phyloP scores from a whole-genome alignment of 495 filamentous ascomycete genomes.

The Daldinia decipiens region DNA sequence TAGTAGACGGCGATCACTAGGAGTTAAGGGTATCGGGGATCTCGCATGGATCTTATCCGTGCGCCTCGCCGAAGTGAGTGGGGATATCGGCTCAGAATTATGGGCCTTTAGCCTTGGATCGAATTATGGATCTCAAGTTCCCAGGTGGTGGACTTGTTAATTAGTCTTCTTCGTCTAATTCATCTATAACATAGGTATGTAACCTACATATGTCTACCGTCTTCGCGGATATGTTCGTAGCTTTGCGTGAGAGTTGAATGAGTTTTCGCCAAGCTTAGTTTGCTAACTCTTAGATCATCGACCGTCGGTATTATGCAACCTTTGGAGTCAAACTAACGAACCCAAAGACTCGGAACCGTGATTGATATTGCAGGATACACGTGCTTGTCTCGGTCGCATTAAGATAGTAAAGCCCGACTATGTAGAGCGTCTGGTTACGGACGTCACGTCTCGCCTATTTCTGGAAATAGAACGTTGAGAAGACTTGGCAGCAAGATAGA shows the following conservation, averaged over 20 bases:
- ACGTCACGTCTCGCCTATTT: conserved; percentile 1
- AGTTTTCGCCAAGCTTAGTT: background rate
- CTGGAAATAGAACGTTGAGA: background rate
- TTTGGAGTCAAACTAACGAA: background rate
- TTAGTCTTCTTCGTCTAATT: conserved; percentile 8
- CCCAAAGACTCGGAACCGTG: conserved; percentile 1
- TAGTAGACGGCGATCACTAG: conserved; percentile 32
- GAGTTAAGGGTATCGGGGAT: conserved; percentile 34
- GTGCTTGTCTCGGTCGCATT: conserved; percentile 1
- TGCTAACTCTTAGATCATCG: background rate
- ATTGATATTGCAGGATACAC: conserved; percentile 9
- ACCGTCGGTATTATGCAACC: conserved; percentile 7
- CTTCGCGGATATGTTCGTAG: background rate
- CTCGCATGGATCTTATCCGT: conserved; percentile 38
- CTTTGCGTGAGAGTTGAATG: background rate
- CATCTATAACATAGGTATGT: too few relatives aligned
- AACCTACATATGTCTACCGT: background rate
- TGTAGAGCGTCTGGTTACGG: background rate
- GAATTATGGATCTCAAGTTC: conserved; percentile 14
- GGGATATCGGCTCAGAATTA: conserved; percentile 26
- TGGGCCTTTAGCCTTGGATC: conserved; percentile 27
- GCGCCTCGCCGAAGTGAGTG: conserved; percentile 41
- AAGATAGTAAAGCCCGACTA: background rate
- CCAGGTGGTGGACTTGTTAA: background rate
- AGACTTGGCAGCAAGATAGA: background rate